Evolutionary conservation across 495 filamentous ascomycete genomes (phyloP), one percentile per base, ranked within the genome.

Genomic region (Tricharina praecox): DNA sequence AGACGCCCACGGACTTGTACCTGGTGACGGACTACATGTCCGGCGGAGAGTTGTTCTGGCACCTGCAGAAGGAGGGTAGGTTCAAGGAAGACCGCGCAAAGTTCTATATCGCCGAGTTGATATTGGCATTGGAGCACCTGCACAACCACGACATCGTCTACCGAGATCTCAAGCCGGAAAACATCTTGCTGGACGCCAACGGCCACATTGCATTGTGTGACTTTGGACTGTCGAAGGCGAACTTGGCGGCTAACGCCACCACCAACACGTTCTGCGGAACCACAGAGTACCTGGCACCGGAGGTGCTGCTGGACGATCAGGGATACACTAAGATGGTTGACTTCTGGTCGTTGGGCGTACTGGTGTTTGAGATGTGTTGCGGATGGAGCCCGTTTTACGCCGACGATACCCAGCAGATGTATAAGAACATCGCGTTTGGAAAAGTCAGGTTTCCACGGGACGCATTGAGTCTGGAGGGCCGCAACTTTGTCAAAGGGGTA

Each of bases 261-360:
- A 99, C 90, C 37, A 99, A 96, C 63, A 99, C 90, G 9, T 99
- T 99, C 64, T 96, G 90, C 59, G 90, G 90, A 45, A 99, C 90
- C 3, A 96, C 90, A 8, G 90, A 99, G 61, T 99, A 97, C 60
- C 72, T 97, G 13, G 90, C 90, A 1, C 90, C 90, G 0, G 90
- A 97, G 59, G 90, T 97, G 1, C 70, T 97, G 33, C 68, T 96
- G 13, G 90, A 97, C 58, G 90, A 96, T 61, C 78, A 82, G 53
- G 90, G 90, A n/a, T 97, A 97, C 60, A 95, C 90, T 11, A 97
- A 95, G 66, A 96, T 97, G 92, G 90, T 97, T 2, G 90, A 97
- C 64, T 97, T 97, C 65, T 97, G 92, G 90, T 96, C 90, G 4
- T 71, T 97, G 33, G 90, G 90, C 38, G 90, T 97, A 11, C 73